Evolutionary conservation across 2,329 filamentous ascomycete species (phyloP), one percentile per base, ranked within the genome.

Genomic region (Rhinocladiella similis): DNA sequence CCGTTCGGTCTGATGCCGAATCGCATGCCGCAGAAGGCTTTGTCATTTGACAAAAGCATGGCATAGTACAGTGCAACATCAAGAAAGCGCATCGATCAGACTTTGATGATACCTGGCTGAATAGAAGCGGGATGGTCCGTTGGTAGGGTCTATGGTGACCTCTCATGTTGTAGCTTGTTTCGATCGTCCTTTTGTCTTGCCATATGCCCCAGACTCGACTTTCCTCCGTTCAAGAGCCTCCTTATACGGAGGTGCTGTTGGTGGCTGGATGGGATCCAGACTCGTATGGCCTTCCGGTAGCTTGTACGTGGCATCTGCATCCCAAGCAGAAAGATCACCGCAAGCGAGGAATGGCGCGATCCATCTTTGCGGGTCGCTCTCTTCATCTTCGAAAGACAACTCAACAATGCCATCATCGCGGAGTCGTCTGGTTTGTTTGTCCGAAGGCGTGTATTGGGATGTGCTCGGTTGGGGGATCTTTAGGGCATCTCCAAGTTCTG

Each of bases 301-400:
- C 64, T 89, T 84, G 73, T 97, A 97, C 3, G 92, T 66, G 3
- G 94, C 93, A 78, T 99, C 94, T 0, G 93, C 91, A 76, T 99
- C 94, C 76, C 92, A 99, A 10, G 90, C 87, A 20, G 91, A 95
- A 51, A 99, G 80, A 73, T 99, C 94, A 45, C 94, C 94, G 71
- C 94, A 99, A n/a, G 94, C 92, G 67, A 99, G 83, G 70, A 99
- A 99, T 0, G 93, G 91, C 3, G 92, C 91, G 65, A 97, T 93
- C 91, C 93, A 97, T 52, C 63, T 48, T 46, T 56, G 62, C n/a
- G 67, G 61, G 67, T 71, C 50, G 9, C 25, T 36, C 47, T 57
- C 80, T 65, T 70, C 83, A 72, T 73, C 78, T 22, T 67, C 63
- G 14, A 72, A 69, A 27, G 62, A 61, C 3, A 76, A 64, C 53